Base-by-base conservation (phyloP, 2,329 filamentous ascomycete genomes). In the Aspergillus sp. region DNA sequence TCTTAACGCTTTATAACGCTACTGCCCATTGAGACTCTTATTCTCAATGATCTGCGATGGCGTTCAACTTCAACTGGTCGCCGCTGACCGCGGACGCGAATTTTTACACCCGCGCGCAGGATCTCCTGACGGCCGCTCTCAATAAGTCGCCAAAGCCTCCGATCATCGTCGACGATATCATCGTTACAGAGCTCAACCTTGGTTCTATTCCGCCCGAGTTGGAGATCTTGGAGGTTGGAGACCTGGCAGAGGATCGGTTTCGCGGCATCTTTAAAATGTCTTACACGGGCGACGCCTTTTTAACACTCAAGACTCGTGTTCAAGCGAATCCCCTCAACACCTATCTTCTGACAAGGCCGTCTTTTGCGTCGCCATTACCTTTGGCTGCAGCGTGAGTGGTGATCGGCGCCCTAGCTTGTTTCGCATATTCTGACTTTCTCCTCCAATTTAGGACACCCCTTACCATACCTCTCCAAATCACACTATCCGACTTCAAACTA, bases 1-100 rank as follows among this genome's bases (percentile, higher is more conserved):
- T 21, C 17, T 27, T 39, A 35, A 46, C 33, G 45, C 40, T 35
- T 43, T 47, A 45, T 43, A 43, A 44, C 52, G 41, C 55, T 55
- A 48, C 49, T 53, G 25, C 52, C 41, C 40, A 48, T 40, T 55
- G 44, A 57, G 25, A 50, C 43, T 53, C 58, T 46, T 57, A 45
- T 62, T 64, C 65, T 68, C 66, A 64, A 72, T 72, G 68, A 67
- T 46, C 65, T 61, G 66, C 62, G 78, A 99, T 99, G 95, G 95
- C 95, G 68, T 99, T 99, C 90, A 98, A 98, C 83, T 99, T 99
- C 90, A 98, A 98, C 91, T 99, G 95, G 95, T 96, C 92, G 85
- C 95, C 95, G 73, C 84, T 99, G 65, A 95, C 96, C 79, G 93
- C 93, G 72, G 95, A 98, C 80, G 93, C 91, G 70, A 86, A 87